phyloP scores from a whole-genome alignment of 768 basidiomycete genomes.

The Suillus decipiens region DNA sequence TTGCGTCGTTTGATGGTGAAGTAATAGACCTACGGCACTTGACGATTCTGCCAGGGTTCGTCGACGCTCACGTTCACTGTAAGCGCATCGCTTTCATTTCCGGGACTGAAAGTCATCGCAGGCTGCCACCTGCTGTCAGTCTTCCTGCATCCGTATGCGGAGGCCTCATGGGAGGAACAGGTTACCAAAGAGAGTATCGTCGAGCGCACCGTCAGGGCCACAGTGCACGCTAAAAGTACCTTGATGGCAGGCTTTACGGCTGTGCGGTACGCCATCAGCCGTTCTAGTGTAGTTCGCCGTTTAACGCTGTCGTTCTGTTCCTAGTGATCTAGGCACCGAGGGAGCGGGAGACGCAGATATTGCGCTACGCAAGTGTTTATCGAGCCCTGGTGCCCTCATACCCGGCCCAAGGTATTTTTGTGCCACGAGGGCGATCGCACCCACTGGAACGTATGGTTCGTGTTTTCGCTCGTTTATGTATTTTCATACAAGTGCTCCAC shows the following conservation, averaged over 20 bases:
- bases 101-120: not conserved
- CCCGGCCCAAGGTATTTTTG: conserved; percentile 67
- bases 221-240: conserved; percentile 57
- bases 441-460: conserved; percentile 62
- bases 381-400: conserved; percentile 46
- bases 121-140: conserved; percentile 35
- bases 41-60: conserved; percentile 58
- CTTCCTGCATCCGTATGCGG: conserved; percentile 61
- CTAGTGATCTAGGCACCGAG: conserved; percentile 68
- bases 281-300: not conserved
- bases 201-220: conserved; percentile 63
- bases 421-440: conserved; percentile 58
- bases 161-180: conserved; percentile 64
- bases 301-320: not conserved
- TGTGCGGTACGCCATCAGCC: conserved; percentile 44
- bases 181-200: conserved; percentile 56
- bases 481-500: conserved; percentile 12
- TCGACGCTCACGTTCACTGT: conserved; percentile 60
- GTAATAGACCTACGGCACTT: conserved; percentile 46
- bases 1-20: conserved; percentile 23
- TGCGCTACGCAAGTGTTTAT: conserved; percentile 55
- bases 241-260: conserved; percentile 65
- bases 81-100: conserved; percentile 22
- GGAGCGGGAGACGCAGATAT: conserved; percentile 65
- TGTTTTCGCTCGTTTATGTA: conserved; percentile 1